Evolutionary conservation across 2,329 filamentous ascomycete species (phyloP), one percentile per base, ranked within the genome.

Genomic region (Colletotrichum chrysophilum): DNA sequence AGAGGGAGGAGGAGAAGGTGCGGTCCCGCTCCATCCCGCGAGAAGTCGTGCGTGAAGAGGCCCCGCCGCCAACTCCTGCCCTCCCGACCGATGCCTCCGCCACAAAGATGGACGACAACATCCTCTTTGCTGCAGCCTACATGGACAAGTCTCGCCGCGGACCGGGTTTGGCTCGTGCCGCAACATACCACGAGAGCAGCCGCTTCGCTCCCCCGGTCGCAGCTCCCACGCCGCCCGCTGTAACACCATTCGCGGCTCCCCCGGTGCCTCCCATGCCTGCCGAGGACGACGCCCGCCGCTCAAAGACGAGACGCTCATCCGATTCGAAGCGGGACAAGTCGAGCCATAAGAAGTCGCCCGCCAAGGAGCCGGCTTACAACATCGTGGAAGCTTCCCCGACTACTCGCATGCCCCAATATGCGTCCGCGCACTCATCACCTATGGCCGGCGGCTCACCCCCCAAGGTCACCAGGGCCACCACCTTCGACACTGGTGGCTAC

Each of bases 391-490:
- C 79, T 16, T 83, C 85, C 28, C 83, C 84, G 3, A 79, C 80
- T 7, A 77, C 76, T 24, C 84, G 83, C 28, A 75, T 81, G 16
- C 66, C 79, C 10, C 75, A 78, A 21, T 81, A 80, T 55, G 69
- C 79, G 38, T 82, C 79, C 70, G 71, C 80, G 14, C 76, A 82
- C n/a, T 79, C 81, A 30, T 76, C 79, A 16, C 78, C 82, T 7
- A 75, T 72, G 18, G 77, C 36, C 7, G 36, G 80, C 66, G 78
- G 78, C 62, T 84, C 85, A 3, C 84, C 85, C 21, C 85, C 85
- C 0, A 81, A 82, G 36, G 78, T 79, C 8, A 76, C 80, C 16
- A 82, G 85, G 56, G 81, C 81, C 34, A 82, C 81, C 76, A 86
- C 84, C 4, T 83, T 84, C 81, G 74, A 77, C 7, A 84, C 85